phyloP scores from a whole-genome alignment of 768 basidiomycete genomes.

The Cyclocybe aegerita region DNA sequence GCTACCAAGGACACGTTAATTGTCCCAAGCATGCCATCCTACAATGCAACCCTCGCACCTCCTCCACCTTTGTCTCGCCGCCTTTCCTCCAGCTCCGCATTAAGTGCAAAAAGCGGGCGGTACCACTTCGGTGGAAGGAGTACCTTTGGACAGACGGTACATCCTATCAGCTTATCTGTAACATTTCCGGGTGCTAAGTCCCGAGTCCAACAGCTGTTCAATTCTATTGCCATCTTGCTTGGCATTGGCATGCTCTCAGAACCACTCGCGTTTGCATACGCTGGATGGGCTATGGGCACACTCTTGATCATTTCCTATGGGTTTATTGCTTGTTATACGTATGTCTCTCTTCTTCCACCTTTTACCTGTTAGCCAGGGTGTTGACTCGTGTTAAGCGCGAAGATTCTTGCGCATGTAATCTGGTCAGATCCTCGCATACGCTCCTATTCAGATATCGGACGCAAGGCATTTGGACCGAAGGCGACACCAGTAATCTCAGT shows the following conservation, averaged over 20 bases:
- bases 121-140: slow-evolving; percentile 53
- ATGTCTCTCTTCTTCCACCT: slow-evolving; percentile 26
- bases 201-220: slow-evolving; percentile 58
- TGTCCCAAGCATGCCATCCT: neutral
- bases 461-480: slow-evolving; percentile 81
- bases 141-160: slow-evolving; percentile 72
- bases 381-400: slow-evolving; percentile 54
- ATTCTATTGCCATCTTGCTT: slow-evolving; percentile 80
- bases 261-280: slow-evolving; percentile 87
- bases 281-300: slow-evolving; percentile 85
- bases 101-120: slow-evolving; percentile 24
- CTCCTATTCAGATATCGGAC: slow-evolving; percentile 89
- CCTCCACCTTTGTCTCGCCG: slow-evolving; percentile 24
- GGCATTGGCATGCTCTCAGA: slow-evolving; percentile 90
- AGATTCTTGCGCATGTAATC: slow-evolving; percentile 80
- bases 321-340: slow-evolving; percentile 87
- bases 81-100: slow-evolving; percentile 31
- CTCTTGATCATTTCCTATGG: slow-evolving; percentile 75
- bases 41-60: slow-evolving; percentile 14
- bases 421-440: slow-evolving; percentile 63
- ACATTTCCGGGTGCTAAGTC: neutral
- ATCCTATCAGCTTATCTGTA: slow-evolving; percentile 13
- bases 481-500: slow-evolving; percentile 64
- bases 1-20: slow-evolving; percentile 1
- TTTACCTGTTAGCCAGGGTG: neutral